phyloP scores from a whole-genome alignment of 805 yeast species.

The Nakazawaea anatomiae region DNA sequence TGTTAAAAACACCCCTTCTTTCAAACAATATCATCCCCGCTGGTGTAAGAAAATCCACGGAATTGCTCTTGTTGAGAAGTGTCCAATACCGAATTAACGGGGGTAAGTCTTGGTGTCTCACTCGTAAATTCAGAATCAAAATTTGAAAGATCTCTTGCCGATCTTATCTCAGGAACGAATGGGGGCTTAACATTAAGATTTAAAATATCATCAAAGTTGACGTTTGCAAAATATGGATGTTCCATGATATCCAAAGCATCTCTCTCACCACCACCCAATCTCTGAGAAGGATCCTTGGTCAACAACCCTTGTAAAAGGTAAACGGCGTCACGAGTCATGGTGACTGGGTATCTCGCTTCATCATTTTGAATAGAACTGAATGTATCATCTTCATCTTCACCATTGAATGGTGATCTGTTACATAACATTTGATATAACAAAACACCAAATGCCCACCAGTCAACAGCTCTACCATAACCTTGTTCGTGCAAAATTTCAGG shows the following conservation, averaged over 20 bases:
- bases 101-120: conserved; percentile 92
- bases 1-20: too few relatives aligned
- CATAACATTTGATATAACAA: conserved; percentile 91
- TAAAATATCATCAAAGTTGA: conserved; percentile 83
- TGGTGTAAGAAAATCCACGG: conserved; percentile 90
- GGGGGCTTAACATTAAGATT: conserved; percentile 77
- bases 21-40: conserved; percentile 36
- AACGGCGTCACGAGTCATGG: conserved; percentile 96
- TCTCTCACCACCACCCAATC: conserved; percentile 81
- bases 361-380: conserved; percentile 94
- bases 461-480: conserved; percentile 89
- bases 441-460: conserved; percentile 99
- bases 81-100: conserved; percentile 82
- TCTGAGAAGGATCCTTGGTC: conserved; percentile 78
- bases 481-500: conserved; percentile 95
- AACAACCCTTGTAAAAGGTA: conserved; percentile 86
- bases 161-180: conserved; percentile 77
- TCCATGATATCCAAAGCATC: conserved; percentile 95
- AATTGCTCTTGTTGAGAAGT: conserved; percentile 92
- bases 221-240: conserved; percentile 88
- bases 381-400: conserved; percentile 90
- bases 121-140: conserved; percentile 94
- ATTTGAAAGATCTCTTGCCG: conserved; percentile 87
- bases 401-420: conserved; percentile 95
- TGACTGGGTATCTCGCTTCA: conserved; percentile 94